Base-by-base conservation (phyloP, 306 rosid genomes). In the Pueraria montana region DNA sequence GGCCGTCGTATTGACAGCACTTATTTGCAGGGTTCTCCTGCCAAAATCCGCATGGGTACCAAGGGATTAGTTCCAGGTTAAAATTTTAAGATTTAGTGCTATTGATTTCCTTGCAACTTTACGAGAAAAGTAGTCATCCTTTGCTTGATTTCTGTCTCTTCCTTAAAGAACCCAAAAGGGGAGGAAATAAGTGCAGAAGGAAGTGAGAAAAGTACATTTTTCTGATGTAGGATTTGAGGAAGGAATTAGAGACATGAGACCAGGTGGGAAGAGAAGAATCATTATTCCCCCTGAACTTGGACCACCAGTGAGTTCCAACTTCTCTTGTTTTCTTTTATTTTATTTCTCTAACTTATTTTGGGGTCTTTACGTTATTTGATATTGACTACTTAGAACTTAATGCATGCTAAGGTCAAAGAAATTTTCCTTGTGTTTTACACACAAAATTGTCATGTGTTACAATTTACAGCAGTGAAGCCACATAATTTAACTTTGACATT, bases 1-100 rank as follows among this genome's bases (percentile, higher is more conserved):
- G 99, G 99, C 38, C 97, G 98, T 11, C 99, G 97, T 6, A 96
- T 96, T 52, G 99, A 96, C 85, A 96, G 99, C 91, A 89, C 96
- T 64, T 96, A 94, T 85, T 74, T 91, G 71, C 97, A 94, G 82
- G 97, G 97, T 12, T n/a, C 97, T 62, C 99, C 98, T 3, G 99
- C 97, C 79, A 91, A 82, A 89, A 94, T 96, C 84, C 99, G 98
- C 84, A 86, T 94, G 94, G 99, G 99, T 13, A 96, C 88, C 14
- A 94, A 91, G 26, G 87, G 92, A n/a, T 84, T 96, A 82, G 99
- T 96, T 83, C 99, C 99, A 84, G 99, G 99, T 96, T 68, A 71
- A 58, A 71, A 13, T 10, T 9, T 73, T 26, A 66, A 16, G 68
- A 78, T 59, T 74, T 48, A 27, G 46, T 52, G 32, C 27, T 72